Percentiles rank a stretch among this genome's conserved stretches.
phyloP scores from a whole-genome alignment of 176 grass and related monocot species.

The Chloris gayana region DNA sequence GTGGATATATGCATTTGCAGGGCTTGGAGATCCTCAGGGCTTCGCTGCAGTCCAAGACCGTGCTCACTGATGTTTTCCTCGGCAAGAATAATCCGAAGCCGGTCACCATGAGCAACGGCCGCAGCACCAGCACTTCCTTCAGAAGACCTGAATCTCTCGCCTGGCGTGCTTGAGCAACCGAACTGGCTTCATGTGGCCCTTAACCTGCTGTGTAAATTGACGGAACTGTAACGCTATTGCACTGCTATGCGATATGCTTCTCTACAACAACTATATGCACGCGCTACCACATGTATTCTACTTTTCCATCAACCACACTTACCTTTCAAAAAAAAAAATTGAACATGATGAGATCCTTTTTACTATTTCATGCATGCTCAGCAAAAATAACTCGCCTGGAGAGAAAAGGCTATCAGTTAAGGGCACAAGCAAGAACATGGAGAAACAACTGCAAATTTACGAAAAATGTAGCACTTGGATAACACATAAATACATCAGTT shows the following conservation, averaged over 20 bases:
- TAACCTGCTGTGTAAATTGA: too few species aligned
- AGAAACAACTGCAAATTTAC: neutral
- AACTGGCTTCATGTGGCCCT: neutral
- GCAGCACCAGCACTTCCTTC: neutral
- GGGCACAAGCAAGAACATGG: neutral
- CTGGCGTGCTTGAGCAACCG: conserved; percentile 17
- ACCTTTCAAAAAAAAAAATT: too few species aligned
- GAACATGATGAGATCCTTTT: neutral
- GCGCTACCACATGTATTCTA: too few species aligned
- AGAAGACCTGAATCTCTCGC: conserved; percentile 6
- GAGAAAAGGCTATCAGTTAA: neutral
- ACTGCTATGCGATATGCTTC: neutral
- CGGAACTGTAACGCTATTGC: too few species aligned
- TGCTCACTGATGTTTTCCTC: conserved; percentile 50
- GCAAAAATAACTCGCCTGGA: neutral
- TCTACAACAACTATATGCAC: too few species aligned
- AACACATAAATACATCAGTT: neutral
- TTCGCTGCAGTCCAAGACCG: conserved; percentile 44
- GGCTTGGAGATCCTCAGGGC: conserved; percentile 48
- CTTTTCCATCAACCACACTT: neutral
- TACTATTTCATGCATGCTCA: neutral
- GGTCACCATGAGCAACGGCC: neutral
- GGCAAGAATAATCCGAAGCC: conserved; percentile 18
- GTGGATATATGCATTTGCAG: neutral
- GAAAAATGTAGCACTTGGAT: neutral